These are phyloP conservation scores for Westerdykella ornata DNA, from an alignment of 2,329 filamentous ascomycete genomes.

Conservation along the genomic window DNA sequence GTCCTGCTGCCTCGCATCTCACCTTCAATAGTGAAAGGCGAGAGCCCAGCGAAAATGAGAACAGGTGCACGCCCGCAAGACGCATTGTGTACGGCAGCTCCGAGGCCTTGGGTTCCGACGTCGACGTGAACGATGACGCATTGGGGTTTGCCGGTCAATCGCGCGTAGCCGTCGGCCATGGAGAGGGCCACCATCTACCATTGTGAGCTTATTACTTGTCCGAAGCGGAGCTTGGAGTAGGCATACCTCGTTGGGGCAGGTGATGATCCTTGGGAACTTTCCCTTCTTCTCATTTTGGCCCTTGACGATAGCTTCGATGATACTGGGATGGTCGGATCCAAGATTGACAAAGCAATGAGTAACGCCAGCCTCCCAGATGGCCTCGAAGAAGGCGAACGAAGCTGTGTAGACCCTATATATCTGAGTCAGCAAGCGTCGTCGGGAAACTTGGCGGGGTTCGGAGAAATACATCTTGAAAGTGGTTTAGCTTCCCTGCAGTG, in stretches of 20 bases:
- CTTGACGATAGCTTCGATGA: conserved; percentile 74
- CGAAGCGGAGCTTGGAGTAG: conserved; percentile 2
- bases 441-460: not conserved
- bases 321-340: conserved; percentile 66
- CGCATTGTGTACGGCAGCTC: conserved; percentile 72
- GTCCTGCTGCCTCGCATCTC: conserved; percentile 65
- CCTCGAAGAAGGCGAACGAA: conserved; percentile 77
- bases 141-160: conserved; percentile 62
- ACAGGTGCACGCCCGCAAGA: conserved; percentile 68
- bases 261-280: conserved; percentile 66
- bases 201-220: conserved; percentile 3
- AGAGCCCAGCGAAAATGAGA: conserved; percentile 70
- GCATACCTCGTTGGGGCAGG: conserved; percentile 68
- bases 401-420: conserved; percentile 55
- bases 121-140: conserved; percentile 76
- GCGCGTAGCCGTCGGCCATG: conserved; percentile 74
- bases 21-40: conserved; percentile 69
- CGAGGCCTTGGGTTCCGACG: conserved; percentile 72
- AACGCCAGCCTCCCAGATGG: conserved; percentile 57
- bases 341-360: conserved; percentile 56
- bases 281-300: conserved; percentile 60
- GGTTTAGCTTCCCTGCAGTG: not conserved
- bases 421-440: not conserved
- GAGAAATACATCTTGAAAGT: not conserved
- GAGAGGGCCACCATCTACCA: conserved; percentile 73